Evolutionary conservation across 345 rosid species (phyloP), one percentile per base, ranked within the genome.

Genomic region (Garcia nutans): DNA sequence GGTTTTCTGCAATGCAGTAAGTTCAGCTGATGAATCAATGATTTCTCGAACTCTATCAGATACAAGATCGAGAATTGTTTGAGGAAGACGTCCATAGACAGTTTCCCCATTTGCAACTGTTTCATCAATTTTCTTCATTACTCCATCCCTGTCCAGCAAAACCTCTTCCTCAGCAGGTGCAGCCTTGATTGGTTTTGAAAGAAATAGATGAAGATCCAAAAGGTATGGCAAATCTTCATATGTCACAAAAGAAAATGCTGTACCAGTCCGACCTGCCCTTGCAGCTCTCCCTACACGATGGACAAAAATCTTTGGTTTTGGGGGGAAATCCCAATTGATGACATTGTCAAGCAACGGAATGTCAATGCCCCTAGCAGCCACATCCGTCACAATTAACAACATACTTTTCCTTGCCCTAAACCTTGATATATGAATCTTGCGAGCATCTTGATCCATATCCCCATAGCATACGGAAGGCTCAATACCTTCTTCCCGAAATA

Each of bases 361-460:
- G 73, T 96, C 99, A 66, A 96, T 96, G 31, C 99, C 99, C 79
- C 99, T 90, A 69, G 99, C 98, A 13, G 99, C 98, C 77, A 96
- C 87, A 85, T 96, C 99, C 2, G 97, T 96, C 73, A 96, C 99
- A 81, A 96, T 84, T 81, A 96, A 82, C 84, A 93, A 45, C 99
- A 87, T 93, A 33, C 97, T 90, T 86, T 84, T 96, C 74, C 92
- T 87, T 13, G 93, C 84, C 84, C 99, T 87, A 73, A 96, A 96
- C 90, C 88, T 89, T 1, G 99, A 89, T 68, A 96, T 75, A 44
- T 92, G 91, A 76, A 93, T 96, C 85, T 93, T 93, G 28, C 97
- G 93, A 49, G 99, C 99, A 78, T 93, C 99, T 82, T 86, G 96
- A 81, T 93, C 99, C 99, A 96, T 96, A 76, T 93, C 99, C 79